These are phyloP conservation scores for Boletus coccyginus DNA, from an alignment of 768 basidiomycete species.

Conservation along the genomic window DNA sequence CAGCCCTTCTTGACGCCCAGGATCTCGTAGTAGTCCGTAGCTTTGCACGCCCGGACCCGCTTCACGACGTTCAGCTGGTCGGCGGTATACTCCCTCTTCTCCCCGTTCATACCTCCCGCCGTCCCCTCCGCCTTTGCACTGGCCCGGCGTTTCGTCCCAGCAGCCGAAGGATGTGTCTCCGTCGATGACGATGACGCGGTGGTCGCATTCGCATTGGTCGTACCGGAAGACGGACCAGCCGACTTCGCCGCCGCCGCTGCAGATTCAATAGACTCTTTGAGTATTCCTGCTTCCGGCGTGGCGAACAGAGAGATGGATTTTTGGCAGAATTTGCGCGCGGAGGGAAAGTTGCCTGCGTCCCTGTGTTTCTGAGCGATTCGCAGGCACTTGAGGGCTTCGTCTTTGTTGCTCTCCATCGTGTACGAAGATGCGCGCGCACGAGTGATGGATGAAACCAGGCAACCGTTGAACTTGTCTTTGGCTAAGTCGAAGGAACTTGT, in stretches of 20 bases:
- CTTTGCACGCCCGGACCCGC: conserved; percentile 80
- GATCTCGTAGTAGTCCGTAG: conserved; percentile 93
- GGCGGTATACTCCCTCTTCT: conserved; percentile 83
- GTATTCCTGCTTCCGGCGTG: conserved; percentile 67
- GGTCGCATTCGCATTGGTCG: conserved; percentile 33
- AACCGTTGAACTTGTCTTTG: not conserved
- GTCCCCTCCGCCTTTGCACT: conserved; percentile 42
- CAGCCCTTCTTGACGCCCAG: conserved; percentile 75
- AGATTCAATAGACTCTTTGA: conserved; percentile 66
- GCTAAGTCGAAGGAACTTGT: conserved; percentile 1
- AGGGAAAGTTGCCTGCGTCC: conserved; percentile 64
- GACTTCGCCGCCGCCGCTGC: conserved; percentile 39
- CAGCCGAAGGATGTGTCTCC: conserved; percentile 73
- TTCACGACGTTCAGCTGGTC: conserved; percentile 85
- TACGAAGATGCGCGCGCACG: conserved; percentile 4
- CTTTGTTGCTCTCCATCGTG: conserved; percentile 82
- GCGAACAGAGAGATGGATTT: conserved; percentile 84
- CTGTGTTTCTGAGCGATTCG: conserved; percentile 74
- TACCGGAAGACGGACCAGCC: conserved; percentile 39
- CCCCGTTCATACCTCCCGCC: conserved; percentile 59
- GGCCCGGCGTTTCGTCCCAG: conserved; percentile 65
- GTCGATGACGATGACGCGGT: conserved; percentile 48
- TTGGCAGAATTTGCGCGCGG: conserved; percentile 85
- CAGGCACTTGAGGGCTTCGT: conserved; percentile 84
- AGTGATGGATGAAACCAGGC: conserved; percentile 6